Conservation (phyloP, 176 grass and related monocot species). For the Alloteropsis semialata region DNA sequence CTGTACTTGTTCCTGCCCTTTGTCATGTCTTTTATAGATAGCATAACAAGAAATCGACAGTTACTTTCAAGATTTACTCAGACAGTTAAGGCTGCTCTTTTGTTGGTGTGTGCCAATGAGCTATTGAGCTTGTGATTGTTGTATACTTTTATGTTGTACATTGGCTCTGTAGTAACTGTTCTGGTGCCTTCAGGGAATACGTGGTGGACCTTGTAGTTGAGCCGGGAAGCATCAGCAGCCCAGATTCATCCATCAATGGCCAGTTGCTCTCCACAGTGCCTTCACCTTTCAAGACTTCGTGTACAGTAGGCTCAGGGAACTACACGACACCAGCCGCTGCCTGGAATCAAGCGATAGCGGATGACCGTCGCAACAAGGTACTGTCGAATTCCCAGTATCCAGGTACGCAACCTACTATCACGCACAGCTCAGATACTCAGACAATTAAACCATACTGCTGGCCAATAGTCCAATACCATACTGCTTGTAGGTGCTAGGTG, state of each 20-base stretch:
- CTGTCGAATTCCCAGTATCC: slow-evolving; percentile 32
- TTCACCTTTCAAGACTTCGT: slow-evolving; percentile 72
- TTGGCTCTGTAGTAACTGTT: not conserved
- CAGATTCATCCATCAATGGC: slow-evolving; percentile 94
- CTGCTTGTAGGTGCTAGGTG: slow-evolving; percentile 31
- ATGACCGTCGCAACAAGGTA: slow-evolving; percentile 32
- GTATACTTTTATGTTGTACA: not conserved
- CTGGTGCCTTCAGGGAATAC: slow-evolving; percentile 63
- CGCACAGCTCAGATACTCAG: not conserved
- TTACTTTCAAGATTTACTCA: no score
- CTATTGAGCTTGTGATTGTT: not conserved
- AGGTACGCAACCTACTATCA: slow-evolving; percentile 12
- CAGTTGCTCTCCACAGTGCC: slow-evolving; percentile 64
- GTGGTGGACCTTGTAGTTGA: slow-evolving; percentile 76
- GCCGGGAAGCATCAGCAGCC: slow-evolving; percentile 56
- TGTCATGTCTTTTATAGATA: not conserved
- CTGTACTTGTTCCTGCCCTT: not conserved
- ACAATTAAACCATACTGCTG: not conserved
- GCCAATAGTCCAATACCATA: not conserved
- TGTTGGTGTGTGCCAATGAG: not conserved
- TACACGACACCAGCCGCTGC: slow-evolving; percentile 23
- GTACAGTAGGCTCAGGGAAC: slow-evolving; percentile 37
- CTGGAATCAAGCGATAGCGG: slow-evolving; percentile 28
- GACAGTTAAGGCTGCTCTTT: not conserved
- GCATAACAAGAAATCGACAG: not conserved